These are phyloP conservation scores for Blastocystis sp. DNA, from an alignment of 352 stramenopile genomes.

Conservation along the genomic window DNA sequence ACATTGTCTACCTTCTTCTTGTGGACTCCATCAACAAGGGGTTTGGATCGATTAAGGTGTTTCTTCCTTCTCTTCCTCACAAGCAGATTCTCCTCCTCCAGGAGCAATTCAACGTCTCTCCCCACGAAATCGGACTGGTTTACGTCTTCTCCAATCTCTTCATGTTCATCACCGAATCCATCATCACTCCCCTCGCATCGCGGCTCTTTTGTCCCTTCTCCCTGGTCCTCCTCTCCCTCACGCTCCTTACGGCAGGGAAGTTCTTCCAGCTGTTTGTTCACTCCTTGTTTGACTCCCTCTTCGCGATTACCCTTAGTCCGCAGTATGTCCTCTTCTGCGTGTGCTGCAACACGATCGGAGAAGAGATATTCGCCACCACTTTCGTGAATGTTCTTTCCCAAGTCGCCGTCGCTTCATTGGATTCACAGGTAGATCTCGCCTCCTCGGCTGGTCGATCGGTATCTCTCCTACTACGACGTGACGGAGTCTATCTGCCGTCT, in stretches of 20 bases:
- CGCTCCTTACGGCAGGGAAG: conserved; percentile 27
- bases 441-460: not conserved
- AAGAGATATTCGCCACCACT: conserved; percentile 54
- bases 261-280: conserved; percentile 19
- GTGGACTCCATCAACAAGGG: conserved; percentile 59
- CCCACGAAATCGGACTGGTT: conserved; percentile 29
- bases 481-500: conserved; percentile 46
- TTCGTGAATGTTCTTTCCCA: conserved; percentile 34
- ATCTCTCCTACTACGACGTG: conserved; percentile 42
- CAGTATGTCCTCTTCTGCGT: conserved; percentile 57
- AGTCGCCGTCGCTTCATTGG: not conserved
- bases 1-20: conserved; percentile 13
- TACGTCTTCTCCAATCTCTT: conserved; percentile 47
- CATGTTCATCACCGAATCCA: conserved; percentile 62
- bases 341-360: conserved; percentile 27
- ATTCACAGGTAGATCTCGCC: conserved; percentile 13
- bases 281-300: not conserved
- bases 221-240: conserved; percentile 26
- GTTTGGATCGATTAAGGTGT: conserved; percentile 38
- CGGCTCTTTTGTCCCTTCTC: not conserved
- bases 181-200: conserved; percentile 28
- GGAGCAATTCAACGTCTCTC: conserved; percentile 59
- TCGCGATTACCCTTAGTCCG: not conserved
- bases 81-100: conserved; percentile 50
- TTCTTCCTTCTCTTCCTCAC: not conserved